Percentiles rank a stretch among this genome's conserved stretches.
Evolutionary conservation across 2,329 filamentous ascomycete genomes (phyloP).

Genomic region (Colletotrichum brevisporum): DNA sequence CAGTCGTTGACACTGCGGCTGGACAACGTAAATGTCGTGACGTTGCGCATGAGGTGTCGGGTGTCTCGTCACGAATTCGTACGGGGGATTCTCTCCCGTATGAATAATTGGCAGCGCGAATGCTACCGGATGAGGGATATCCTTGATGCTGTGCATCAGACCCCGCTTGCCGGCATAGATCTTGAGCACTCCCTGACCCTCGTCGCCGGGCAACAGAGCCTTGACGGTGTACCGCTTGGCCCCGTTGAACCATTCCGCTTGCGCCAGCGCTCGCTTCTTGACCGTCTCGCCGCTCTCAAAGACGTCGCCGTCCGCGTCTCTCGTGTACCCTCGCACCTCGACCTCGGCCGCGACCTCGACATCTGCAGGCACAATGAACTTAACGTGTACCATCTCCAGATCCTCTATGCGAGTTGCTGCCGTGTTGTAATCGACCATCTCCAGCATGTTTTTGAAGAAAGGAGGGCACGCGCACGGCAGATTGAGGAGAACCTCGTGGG

Average conservation of each 20-base stretch:
- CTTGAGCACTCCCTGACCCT: slow-evolving; percentile 89
- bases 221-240: slow-evolving; percentile 95
- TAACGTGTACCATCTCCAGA: slow-evolving; percentile 92
- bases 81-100: slow-evolving; percentile 91
- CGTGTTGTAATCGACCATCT: slow-evolving; percentile 92
- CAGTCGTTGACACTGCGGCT: slow-evolving; percentile 90
- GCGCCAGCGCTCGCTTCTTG: slow-evolving; percentile 87
- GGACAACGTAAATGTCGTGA: slow-evolving; percentile 96
- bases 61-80: slow-evolving; percentile 92
- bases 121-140: slow-evolving; percentile 93
- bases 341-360: slow-evolving; percentile 94
- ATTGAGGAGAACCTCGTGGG: slow-evolving; percentile 87
- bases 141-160: slow-evolving; percentile 96
- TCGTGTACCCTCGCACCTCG: slow-evolving; percentile 83
- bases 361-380: slow-evolving; percentile 88
- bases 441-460: slow-evolving; percentile 86
- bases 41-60: slow-evolving; percentile 98
- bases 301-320: slow-evolving; percentile 89
- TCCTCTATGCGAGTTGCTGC: slow-evolving; percentile 88
- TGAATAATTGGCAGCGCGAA: slow-evolving; percentile 92
- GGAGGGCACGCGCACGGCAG: slow-evolving; percentile 88
- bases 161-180: slow-evolving; percentile 95
- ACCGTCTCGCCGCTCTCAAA: slow-evolving; percentile 93
- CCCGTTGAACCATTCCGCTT: slow-evolving; percentile 91
- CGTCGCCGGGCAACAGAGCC: slow-evolving; percentile 90